Evolutionary conservation across 1,284 basidiomycete species (phyloP).

Genomic region (Malassezia dermatis): DNA sequence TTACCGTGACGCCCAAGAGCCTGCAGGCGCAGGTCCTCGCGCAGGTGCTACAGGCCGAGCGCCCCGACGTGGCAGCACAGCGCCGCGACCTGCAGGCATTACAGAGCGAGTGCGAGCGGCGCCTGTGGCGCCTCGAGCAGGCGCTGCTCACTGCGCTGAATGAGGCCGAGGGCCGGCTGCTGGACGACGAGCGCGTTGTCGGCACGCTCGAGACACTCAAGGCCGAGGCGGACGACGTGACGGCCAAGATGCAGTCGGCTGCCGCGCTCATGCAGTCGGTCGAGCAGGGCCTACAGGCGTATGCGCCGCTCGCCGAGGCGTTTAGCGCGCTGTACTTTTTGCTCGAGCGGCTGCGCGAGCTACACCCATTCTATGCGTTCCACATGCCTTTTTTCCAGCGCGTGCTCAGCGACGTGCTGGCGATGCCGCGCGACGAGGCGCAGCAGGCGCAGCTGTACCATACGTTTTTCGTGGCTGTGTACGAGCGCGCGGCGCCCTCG

Average conservation of each 20-base stretch:
- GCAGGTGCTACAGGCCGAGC: slow-evolving; percentile 89
- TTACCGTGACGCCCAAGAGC: slow-evolving; percentile 97
- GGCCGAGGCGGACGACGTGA: slow-evolving; percentile 91
- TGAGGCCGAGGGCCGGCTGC: slow-evolving; percentile 89
- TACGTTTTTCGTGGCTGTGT: slow-evolving; percentile 83
- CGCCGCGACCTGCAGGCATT: slow-evolving; percentile 96
- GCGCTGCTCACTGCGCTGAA: slow-evolving; percentile 88
- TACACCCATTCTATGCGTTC: slow-evolving; percentile 99
- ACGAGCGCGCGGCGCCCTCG: slow-evolving; percentile 78
- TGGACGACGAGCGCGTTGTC: slow-evolving; percentile 99
- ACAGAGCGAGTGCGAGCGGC: slow-evolving; percentile 91
- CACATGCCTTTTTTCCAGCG: slow-evolving; percentile 95
- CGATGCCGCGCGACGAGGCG: slow-evolving; percentile 52
- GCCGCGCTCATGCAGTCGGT: slow-evolving; percentile 92
- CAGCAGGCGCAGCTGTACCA: slow-evolving; percentile 75
- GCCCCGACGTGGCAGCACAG: slow-evolving; percentile 92
- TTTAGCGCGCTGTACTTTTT: slow-evolving; percentile 97
- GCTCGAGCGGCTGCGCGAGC: slow-evolving; percentile 79
- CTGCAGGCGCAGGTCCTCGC: slow-evolving; percentile 95
- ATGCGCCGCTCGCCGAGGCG: slow-evolving; percentile 84
- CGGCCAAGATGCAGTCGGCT: slow-evolving; percentile 91
- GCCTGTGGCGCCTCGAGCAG: slow-evolving; percentile 84
- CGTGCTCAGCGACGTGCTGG: slow-evolving; percentile 86
- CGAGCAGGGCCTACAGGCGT: slow-evolving; percentile 86
- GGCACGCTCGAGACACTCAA: slow-evolving; percentile 93